phyloP scores from a whole-genome alignment of 768 basidiomycete species.

The Lactarius tabidus region DNA sequence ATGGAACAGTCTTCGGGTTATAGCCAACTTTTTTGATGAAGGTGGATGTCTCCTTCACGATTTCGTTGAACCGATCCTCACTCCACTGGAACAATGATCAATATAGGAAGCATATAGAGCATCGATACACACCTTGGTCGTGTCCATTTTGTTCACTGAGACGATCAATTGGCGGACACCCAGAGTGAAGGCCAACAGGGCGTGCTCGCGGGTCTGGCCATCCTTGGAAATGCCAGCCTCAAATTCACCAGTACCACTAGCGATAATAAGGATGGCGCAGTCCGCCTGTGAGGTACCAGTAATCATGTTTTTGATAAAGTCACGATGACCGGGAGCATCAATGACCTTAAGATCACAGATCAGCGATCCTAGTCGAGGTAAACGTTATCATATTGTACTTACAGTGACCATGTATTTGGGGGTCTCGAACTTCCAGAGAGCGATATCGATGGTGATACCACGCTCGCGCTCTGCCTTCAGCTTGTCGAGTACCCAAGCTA shows the following conservation, averaged over 20 bases:
- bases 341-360: constrained; percentile 62
- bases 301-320: constrained; percentile 99
- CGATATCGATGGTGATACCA: constrained; percentile 99
- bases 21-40: constrained; percentile 99
- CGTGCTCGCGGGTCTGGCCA: constrained; percentile 99
- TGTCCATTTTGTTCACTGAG: constrained; percentile 99
- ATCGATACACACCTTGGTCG: constrained; percentile 68
- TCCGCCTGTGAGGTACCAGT: constrained; percentile 99
- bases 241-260: constrained; percentile 99
- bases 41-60: constrained; percentile 93
- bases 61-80: constrained; percentile 99
- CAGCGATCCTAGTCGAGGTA: constrained; percentile 20
- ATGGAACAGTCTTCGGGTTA: constrained; percentile 97
- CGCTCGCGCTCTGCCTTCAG: constrained; percentile 99
- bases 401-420: constrained; percentile 93
- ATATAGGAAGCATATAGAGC: neutral
- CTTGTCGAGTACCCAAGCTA: constrained; percentile 99
- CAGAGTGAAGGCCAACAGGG: constrained; percentile 98
- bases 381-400: constrained; percentile 33
- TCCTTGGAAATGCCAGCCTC: constrained; percentile 99
- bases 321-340: constrained; percentile 99
- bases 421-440: constrained; percentile 99
- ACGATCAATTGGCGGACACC: constrained; percentile 99
- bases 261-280: constrained; percentile 99
- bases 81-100: constrained; percentile 67